Evolutionary conservation across 2,329 filamentous ascomycete species (phyloP).

Genomic region (Talaromyces sp.): DNA sequence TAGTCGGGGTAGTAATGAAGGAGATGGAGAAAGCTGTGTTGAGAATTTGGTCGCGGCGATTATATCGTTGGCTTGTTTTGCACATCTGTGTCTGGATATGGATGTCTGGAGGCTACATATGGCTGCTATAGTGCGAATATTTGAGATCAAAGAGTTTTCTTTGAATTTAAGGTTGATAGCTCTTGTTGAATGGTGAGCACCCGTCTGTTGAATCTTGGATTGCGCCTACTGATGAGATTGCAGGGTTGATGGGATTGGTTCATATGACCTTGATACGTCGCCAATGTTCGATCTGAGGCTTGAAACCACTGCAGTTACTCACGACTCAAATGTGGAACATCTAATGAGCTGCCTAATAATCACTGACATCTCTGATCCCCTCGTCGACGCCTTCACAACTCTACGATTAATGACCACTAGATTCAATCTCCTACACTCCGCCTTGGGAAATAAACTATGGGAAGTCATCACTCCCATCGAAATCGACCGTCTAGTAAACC

Average conservation of each 20-base stretch:
- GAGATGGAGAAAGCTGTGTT: neutral
- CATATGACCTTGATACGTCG: neutral
- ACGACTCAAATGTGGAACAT: too few species aligned
- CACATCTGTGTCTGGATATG: neutral
- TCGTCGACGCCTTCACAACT: neutral
- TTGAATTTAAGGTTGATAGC: neutral
- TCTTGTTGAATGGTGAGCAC: neutral
- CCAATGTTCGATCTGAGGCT: neutral
- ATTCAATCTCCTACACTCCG: neutral
- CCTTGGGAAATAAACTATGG: neutral
- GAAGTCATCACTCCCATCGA: neutral
- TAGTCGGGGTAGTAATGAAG: too few species aligned
- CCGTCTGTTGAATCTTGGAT: too few species aligned
- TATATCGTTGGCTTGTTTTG: constrained; percentile 1
- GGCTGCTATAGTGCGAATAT: neutral
- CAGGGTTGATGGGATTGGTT: constrained; percentile 5
- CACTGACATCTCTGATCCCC: neutral
- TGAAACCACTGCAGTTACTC: neutral
- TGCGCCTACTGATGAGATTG: neutral
- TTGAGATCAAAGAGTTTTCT: neutral
- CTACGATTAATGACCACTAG: neutral
- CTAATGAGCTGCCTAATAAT: neutral
- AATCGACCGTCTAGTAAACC: neutral
- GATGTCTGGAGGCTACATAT: neutral
- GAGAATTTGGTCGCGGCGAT: neutral